phyloP scores from a whole-genome alignment of 345 rosid species.

The Hevea brasiliensis region DNA sequence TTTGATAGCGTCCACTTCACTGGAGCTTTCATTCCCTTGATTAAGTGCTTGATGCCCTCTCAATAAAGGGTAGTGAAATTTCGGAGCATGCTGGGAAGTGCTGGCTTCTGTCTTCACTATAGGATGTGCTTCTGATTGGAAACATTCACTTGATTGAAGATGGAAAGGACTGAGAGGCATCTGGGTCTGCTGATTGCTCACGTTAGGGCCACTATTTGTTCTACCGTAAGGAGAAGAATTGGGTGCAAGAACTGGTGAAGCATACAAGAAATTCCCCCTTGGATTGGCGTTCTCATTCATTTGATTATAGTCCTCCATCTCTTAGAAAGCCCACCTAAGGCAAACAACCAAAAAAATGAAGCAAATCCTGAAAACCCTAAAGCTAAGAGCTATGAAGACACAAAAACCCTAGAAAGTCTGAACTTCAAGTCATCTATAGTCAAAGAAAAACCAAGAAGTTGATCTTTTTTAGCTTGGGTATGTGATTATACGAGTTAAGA shows the following conservation, averaged over 20 bases:
- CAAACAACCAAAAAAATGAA: slow-evolving; percentile 4
- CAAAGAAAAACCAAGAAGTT: not conserved
- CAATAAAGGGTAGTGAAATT: slow-evolving; percentile 60
- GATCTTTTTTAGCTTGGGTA: not conserved
- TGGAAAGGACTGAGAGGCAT: slow-evolving; percentile 42
- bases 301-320: slow-evolving; percentile 76
- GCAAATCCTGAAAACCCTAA: slow-evolving; percentile 27
- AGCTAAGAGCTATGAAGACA: not conserved
- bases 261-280: slow-evolving; percentile 73
- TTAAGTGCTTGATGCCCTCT: slow-evolving; percentile 42
- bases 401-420: slow-evolving; percentile 42
- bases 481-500: slow-evolving; percentile 36
- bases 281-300: slow-evolving; percentile 52
- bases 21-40: slow-evolving; percentile 42
- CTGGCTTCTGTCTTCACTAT: slow-evolving; percentile 76
- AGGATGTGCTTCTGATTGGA: slow-evolving; percentile 54
- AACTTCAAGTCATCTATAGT: slow-evolving; percentile 20
- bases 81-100: slow-evolving; percentile 46
- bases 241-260: slow-evolving; percentile 47
- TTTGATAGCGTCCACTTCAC: slow-evolving; percentile 72
- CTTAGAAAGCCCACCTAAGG: slow-evolving; percentile 21
- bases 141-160: slow-evolving; percentile 51
- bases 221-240: slow-evolving; percentile 53
- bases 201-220: slow-evolving; percentile 38
- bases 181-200: slow-evolving; percentile 37